Evolutionary conservation across 108 stramenopile genomes (phyloP).

Genomic region (Nitzschia sp.): DNA sequence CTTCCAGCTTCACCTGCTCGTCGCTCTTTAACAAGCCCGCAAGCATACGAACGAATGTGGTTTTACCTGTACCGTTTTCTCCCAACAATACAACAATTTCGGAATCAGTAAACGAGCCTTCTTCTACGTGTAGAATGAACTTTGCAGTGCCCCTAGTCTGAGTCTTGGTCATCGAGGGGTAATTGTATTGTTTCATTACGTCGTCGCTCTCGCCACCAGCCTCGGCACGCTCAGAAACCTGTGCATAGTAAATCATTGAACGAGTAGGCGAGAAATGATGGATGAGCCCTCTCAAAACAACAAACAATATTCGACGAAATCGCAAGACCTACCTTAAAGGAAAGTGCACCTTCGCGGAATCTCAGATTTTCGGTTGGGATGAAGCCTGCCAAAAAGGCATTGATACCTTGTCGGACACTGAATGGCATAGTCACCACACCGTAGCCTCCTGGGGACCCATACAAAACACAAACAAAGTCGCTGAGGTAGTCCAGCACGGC

Average conservation of each 20-base stretch:
- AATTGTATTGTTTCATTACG: constrained; percentile 81
- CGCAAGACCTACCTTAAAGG: constrained; percentile 89
- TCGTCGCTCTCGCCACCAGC: constrained; percentile 63
- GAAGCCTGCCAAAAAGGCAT: constrained; percentile 98
- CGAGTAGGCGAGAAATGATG: constrained; percentile 1
- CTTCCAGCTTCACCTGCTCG: constrained; percentile 82
- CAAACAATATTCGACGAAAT: background rate
- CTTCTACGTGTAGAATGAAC: constrained; percentile 95
- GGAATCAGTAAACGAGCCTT: constrained; percentile 94
- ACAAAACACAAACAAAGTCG: constrained; percentile 98
- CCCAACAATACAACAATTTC: constrained; percentile 98
- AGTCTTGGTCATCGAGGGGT: constrained; percentile 98
- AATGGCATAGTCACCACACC: constrained; percentile 99
- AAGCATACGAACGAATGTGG: constrained; percentile 92
- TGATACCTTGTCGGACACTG: constrained; percentile 97
- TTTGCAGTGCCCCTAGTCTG: constrained; percentile 77
- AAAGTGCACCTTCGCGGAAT: constrained; percentile 95
- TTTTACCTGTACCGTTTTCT: constrained; percentile 97
- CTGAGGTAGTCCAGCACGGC: constrained; percentile 98
- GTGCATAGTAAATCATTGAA: background rate
- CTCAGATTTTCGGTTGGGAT: constrained; percentile 98
- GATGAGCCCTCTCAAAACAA: background rate
- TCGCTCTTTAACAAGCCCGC: constrained; percentile 97
- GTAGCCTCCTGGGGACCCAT: constrained; percentile 95
- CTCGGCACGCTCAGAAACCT: constrained; percentile 84